These are phyloP conservation scores for Termitomyces sp. DNA, from an alignment of 768 basidiomycete species.

Conservation along the genomic window DNA sequence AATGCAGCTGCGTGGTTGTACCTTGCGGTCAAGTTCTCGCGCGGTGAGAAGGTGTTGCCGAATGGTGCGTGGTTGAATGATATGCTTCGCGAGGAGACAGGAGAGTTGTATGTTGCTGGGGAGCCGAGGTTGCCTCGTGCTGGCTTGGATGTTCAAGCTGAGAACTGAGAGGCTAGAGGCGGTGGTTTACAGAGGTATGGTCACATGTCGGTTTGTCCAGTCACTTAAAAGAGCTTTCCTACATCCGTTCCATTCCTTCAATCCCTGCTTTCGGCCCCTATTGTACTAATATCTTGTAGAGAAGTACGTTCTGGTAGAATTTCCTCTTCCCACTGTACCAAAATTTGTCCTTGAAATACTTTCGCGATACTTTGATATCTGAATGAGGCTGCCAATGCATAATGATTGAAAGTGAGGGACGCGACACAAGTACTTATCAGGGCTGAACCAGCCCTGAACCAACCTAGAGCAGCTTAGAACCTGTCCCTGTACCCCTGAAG, in stretches of 20 bases:
- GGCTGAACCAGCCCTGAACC: no score
- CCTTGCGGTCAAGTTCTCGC: constrained; percentile 75
- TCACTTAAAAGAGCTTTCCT: background rate
- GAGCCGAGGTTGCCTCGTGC: constrained; percentile 74
- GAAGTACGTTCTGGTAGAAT: constrained; percentile 3
- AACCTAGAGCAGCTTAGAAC: no score
- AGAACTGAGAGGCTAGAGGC: constrained; percentile 4
- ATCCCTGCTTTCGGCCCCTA: background rate
- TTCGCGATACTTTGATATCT: no score
- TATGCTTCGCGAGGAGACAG: constrained; percentile 70
- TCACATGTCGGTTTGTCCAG: background rate
- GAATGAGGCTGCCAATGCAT: no score
- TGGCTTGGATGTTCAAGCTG: constrained; percentile 53
- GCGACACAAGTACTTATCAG: no score
- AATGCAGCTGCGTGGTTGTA: constrained; percentile 63
- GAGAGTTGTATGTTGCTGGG: constrained; percentile 58
- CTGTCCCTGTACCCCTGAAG: no score
- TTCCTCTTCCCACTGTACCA: background rate
- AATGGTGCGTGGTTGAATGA: constrained; percentile 86
- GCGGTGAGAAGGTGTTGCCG: constrained; percentile 74
- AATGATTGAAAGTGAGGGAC: no score
- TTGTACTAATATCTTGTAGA: constrained; percentile 12
- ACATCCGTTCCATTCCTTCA: background rate
- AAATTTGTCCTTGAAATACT: background rate
- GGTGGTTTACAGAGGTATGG: background rate